Evolutionary conservation across 306 rosid species (phyloP).

Genomic region (Dryas octopetala): DNA sequence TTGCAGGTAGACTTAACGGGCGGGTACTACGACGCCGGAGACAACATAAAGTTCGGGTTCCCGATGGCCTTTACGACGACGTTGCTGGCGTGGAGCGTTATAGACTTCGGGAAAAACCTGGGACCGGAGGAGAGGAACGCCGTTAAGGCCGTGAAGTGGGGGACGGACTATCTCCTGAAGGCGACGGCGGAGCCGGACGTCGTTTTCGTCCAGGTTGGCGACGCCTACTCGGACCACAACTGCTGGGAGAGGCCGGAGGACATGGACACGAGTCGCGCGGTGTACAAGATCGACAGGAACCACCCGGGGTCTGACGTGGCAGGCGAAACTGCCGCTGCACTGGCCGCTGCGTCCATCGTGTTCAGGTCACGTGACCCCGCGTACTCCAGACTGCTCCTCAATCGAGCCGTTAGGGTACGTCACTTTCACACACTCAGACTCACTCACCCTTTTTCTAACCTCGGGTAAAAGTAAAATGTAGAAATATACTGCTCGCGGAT

Average conservation of each 20-base stretch:
- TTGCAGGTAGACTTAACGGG: slow-evolving; percentile 80
- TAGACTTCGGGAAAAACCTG: slow-evolving; percentile 80
- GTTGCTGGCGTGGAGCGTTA: slow-evolving; percentile 81
- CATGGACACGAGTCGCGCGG: slow-evolving; percentile 91
- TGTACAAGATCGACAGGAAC: slow-evolving; percentile 62
- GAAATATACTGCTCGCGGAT: slow-evolving; percentile 11
- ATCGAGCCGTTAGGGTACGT: slow-evolving; percentile 95
- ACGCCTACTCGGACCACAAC: slow-evolving; percentile 81
- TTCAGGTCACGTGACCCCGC: slow-evolving; percentile 95
- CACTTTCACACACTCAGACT: slow-evolving; percentile 27
- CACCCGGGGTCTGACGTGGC: slow-evolving; percentile 98
- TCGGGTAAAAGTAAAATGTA: background rate
- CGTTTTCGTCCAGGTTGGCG: slow-evolving; percentile 85
- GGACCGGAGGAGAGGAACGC: slow-evolving; percentile 76
- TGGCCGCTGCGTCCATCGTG: slow-evolving; percentile 97
- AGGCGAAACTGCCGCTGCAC: slow-evolving; percentile 94
- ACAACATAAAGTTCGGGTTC: slow-evolving; percentile 89
- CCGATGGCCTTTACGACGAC: slow-evolving; percentile 98
- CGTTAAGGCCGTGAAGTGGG: slow-evolving; percentile 74
- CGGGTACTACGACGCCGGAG: slow-evolving; percentile 98
- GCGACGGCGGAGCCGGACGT: slow-evolving; percentile 74
- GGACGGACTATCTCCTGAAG: slow-evolving; percentile 74
- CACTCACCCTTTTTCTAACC: background rate
- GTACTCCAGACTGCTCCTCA: slow-evolving; percentile 73
- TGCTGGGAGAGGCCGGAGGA: slow-evolving; percentile 99